These are phyloP conservation scores for Cucurbita pepo DNA, from an alignment of 306 rosid genomes.

Conservation along the genomic window DNA sequence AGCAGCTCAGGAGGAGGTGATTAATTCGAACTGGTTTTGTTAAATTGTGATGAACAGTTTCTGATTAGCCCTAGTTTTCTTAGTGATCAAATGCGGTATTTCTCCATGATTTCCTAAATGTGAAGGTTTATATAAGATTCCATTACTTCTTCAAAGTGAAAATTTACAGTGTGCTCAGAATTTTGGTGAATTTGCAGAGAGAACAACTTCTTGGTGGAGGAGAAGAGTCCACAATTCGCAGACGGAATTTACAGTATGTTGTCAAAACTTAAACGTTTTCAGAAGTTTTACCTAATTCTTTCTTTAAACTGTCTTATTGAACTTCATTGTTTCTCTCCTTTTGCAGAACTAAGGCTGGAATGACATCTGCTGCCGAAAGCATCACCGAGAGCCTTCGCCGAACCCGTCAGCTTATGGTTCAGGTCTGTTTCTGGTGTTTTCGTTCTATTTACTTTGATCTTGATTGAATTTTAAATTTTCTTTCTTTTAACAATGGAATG, in stretches of 20 bases:
- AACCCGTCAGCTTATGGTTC: slow-evolving; percentile 84
- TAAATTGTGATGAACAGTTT: neutral
- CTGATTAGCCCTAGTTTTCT: neutral
- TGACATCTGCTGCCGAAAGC: slow-evolving; percentile 93
- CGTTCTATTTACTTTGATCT: neutral
- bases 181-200: slow-evolving; percentile 37
- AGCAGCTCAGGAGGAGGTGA: slow-evolving; percentile 75
- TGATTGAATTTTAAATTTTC: neutral
- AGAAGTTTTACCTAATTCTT: neutral
- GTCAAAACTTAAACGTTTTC: slow-evolving; percentile 7
- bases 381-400: slow-evolving; percentile 90
- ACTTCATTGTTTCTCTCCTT: neutral
- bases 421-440: slow-evolving; percentile 29
- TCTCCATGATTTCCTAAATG: neutral
- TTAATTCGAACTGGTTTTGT: neutral
- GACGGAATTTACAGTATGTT: slow-evolving; percentile 82
- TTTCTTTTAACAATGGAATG: slow-evolving; percentile 10
- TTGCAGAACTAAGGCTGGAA: slow-evolving; percentile 77
- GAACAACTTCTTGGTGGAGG: slow-evolving; percentile 84
- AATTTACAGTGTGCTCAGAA: neutral
- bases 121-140: neutral
- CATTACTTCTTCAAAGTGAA: neutral
- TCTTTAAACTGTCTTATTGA: neutral
- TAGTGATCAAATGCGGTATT: neutral
- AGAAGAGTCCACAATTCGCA: slow-evolving; percentile 69